Evolutionary conservation across 1,139 yeast genomes (phyloP), one percentile per base, ranked within the genome.

Genomic region (Dujonia santamariae): DNA sequence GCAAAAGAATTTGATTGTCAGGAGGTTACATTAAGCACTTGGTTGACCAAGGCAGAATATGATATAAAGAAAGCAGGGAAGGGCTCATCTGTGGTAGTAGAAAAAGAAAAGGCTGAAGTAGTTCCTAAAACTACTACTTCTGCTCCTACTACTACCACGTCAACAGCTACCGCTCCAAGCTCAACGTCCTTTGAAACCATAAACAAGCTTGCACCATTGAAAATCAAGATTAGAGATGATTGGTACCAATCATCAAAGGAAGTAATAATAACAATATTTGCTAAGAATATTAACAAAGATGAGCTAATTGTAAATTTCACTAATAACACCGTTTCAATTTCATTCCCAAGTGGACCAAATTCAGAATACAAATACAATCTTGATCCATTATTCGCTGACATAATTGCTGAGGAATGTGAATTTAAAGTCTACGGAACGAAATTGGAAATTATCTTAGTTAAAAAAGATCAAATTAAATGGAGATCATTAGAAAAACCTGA

Each of bases 241-340:
- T 88, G 94, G 88, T 87, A 81, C 57, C 96, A 88, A 54, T 68
- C 78, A 15, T 54, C 63, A 12, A 65, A 64, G 1, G 54, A 60
- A 3, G 74, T 88, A 12, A 79, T 81, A 5, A 66, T 90, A 22
- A 78, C 95, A 2, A 63, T 92, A 6, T 92, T 83, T 47, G 78
- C 87, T 37, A 81, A 83, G 44, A 75, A 75, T 28, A 68, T 82
- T 20, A 79, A 84, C 14, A 58, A 62, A 31, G 71, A 67, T 3
- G 47, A 62, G 2, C 56, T 70, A 27, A 47, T 51, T 3, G 61
- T 77, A 13, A 54, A 59, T 2, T 67, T 77, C 37, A 46, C 50
- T 4, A 31, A 48, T 2, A 44, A 41, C 3, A 50, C 69, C 0
- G 63, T 73, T 2, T 41, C 59, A 14, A 63, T 74, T 7, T 50